Evolutionary conservation across 495 filamentous ascomycete genomes (phyloP), one percentile per base, ranked within the genome.

Genomic region (Opeltia flavorubescens): DNA sequence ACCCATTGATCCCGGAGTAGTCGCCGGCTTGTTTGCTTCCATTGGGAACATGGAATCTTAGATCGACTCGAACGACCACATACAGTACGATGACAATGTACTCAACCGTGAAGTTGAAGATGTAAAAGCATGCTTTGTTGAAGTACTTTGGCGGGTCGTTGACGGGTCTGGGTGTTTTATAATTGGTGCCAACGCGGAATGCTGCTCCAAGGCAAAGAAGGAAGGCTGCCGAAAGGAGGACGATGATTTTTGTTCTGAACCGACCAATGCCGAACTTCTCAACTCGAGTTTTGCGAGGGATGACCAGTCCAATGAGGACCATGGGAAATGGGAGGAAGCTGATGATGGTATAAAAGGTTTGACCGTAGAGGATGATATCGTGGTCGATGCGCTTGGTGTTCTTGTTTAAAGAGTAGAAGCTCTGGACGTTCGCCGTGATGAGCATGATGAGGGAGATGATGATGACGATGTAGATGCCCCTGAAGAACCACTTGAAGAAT

Each of bases 21-120:
- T 62, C 62, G 7, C 62, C 62, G 1, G 57, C 31, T 25, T 33
- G 49, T 43, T 59, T 50, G 44, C 60, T 51, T 38, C 63, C 62
- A 40, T 67, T 62, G 0, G 81, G 80, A n/a, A 94, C 66, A 50
- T 75, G 66, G 59, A 94, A 94, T 5, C 80, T 72, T 48, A 68
- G 67, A 53, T 95, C 87, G 27, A 89, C 74, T 20, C 86, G 70
- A 3, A 65, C 64, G 4, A 83, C 51, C 2, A 77, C 69, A 58
- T 83, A 89, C 3, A 79, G 51, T 7, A 62, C 62, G 2, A 89
- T 71, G 11, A 89, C 75, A 3, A 79, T 18, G 23, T 86, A 60
- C 62, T 95, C 89, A 11, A 86, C 65, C 0, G 61, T 65, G 51
- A 88, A 88, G 57, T 81, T 77, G 67, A 94, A 87, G 53, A 77